Base-by-base conservation (phyloP, 176 grass and related monocot species). In the maize (Zea mays) region DNA sequence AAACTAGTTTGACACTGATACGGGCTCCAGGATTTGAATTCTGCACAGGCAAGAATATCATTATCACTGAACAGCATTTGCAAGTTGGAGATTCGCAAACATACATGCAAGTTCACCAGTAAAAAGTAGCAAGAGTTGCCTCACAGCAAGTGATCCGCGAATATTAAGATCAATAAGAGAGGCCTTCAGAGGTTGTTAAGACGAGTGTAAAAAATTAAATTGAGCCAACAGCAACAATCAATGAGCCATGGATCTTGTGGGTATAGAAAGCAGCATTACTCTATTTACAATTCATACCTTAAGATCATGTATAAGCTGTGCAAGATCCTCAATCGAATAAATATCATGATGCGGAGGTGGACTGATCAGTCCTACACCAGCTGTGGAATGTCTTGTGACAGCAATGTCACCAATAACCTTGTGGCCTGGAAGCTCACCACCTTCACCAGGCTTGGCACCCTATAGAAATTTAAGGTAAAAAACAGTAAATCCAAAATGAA, bases 401-500 rank as follows among this genome's bases (percentile, higher is more conserved):
- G 92, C 92, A 84, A 99, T 99, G 87, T 99, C 96, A 83, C 92
- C 90, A 60, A 99, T 95, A 77, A 99, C 96, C 73, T 99, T 95
- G 84, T 95, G 92, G 40, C 96, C 96, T 69, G 92, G 96, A 90
- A 99, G 92, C 75, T 99, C 96, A 62, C 96, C 96, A 82, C 96
- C 96, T 89, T 99, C 96, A 67, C 96, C 96, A 73, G 92, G 96
- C 81, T 95, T 99, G 66, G 96, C 96, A 55, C 96, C 96, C 96
- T 99, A 71, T 54, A 89, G 37, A 80, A 83, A 83, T 47, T 37
- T 62, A 71, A 65, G 65, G 77, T 67, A 57, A 14, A 79, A 83
- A 20, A 64, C 81, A 21, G 19, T 72, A 67, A 84, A 72, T 81
- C 71, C 48, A 33, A 72, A 15, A 51, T 12, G n/a, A 46, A 60